Evolutionary conservation across 495 filamentous ascomycete genomes (phyloP).

Genomic region (Penicillium cataractarum): DNA sequence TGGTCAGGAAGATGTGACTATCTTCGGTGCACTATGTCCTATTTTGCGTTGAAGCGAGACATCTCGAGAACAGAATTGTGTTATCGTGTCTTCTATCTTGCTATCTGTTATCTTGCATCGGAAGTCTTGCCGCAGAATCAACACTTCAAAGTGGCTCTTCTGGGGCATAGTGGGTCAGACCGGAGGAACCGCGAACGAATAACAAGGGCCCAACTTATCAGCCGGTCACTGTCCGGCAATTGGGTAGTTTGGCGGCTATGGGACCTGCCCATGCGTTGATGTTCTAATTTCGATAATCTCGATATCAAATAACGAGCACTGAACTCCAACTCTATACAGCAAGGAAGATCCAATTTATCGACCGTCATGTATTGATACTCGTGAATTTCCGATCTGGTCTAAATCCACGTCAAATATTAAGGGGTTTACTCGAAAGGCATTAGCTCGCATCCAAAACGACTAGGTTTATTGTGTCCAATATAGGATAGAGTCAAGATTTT

Average conservation of each 20-base stretch:
- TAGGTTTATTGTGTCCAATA: too few relatives aligned
- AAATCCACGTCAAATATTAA: too few relatives aligned
- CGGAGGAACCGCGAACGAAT: background rate
- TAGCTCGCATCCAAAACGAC: too few relatives aligned
- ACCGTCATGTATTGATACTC: background rate
- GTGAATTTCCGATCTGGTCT: too few relatives aligned
- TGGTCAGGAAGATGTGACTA: background rate
- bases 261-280: background rate
- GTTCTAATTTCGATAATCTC: background rate
- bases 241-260: background rate
- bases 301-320: background rate
- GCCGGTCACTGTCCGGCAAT: background rate
- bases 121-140: background rate
- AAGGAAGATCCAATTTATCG: background rate
- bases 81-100: background rate
- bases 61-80: background rate
- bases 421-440: too few relatives aligned
- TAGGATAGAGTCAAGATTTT: too few relatives aligned
- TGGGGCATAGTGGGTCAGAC: background rate
- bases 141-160: background rate
- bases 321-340: background rate
- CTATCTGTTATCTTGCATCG: background rate
- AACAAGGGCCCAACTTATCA: background rate
- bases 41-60: background rate
- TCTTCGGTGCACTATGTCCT: background rate